Conservation (phyloP, 2,329 filamentous ascomycete species). For the Periconia sp. region DNA sequence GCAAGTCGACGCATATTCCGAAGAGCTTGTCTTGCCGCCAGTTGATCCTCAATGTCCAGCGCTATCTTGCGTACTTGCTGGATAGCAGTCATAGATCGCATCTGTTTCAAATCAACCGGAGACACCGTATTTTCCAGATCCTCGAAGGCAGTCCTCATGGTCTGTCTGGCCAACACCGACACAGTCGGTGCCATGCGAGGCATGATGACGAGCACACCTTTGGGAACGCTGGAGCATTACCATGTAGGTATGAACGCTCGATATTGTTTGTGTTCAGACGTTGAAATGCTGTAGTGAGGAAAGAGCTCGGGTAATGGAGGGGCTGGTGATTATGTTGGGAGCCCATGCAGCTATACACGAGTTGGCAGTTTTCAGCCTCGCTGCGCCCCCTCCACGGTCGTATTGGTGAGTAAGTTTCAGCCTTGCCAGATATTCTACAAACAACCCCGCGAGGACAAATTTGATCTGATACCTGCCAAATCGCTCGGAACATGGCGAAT, state of each 20-base stretch:
- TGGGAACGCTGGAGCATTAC: not conserved
- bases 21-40: slow-evolving; percentile 42
- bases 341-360: too few species aligned
- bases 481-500: not conserved
- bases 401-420: not conserved
- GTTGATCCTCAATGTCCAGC: slow-evolving; percentile 43
- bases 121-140: slow-evolving; percentile 14
- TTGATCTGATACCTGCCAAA: not conserved
- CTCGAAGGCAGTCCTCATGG: slow-evolving; percentile 21
- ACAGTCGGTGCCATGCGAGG: slow-evolving; percentile 5
- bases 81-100: slow-evolving; percentile 38
- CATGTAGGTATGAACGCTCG: not conserved
- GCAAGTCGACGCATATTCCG: slow-evolving; percentile 49
- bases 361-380: not conserved
- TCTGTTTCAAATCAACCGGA: slow-evolving; percentile 13
- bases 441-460: not conserved
- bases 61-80: slow-evolving; percentile 43
- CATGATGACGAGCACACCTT: not conserved
- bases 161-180: slow-evolving; percentile 24
- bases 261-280: not conserved
- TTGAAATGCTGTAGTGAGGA: not conserved
- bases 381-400: not conserved
- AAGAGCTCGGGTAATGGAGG: not conserved
- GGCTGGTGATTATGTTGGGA: not conserved
- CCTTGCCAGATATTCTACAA: not conserved